Conservation (phyloP, 1,284 basidiomycete species). For the Bondarzewia mesenterica region DNA sequence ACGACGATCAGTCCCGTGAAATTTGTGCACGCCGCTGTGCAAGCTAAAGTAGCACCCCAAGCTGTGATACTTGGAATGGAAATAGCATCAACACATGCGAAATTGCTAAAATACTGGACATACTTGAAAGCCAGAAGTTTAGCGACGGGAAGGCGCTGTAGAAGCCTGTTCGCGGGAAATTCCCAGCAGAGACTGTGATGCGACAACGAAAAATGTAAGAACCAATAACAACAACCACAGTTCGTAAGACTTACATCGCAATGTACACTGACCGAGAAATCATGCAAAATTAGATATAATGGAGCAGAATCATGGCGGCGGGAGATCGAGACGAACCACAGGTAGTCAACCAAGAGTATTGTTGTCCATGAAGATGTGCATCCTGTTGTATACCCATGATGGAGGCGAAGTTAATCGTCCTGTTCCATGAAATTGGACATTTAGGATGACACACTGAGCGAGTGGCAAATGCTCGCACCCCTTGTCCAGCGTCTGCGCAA, state of each 20-base stretch:
- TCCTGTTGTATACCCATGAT: conserved; percentile 48
- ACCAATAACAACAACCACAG: neutral
- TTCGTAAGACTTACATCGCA: neutral
- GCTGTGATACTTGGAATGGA: conserved; percentile 30
- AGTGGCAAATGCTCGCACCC: too few relatives aligned
- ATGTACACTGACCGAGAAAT: neutral
- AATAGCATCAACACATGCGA: conserved; percentile 1
- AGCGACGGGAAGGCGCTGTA: conserved; percentile 39
- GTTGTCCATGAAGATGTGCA: conserved; percentile 36
- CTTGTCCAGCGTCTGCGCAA: conserved; percentile 43
- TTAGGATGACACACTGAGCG: too few relatives aligned
- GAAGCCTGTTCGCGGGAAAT: conserved; percentile 39
- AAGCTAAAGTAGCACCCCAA: conserved; percentile 42
- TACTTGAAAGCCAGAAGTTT: conserved; percentile 41
- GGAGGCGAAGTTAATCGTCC: conserved; percentile 44
- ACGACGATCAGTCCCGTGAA: conserved; percentile 38
- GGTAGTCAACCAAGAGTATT: conserved; percentile 45
- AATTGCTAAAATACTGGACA: conserved; percentile 7
- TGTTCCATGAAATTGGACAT: conserved; percentile 11
- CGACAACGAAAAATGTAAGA: neutral
- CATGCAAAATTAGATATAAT: neutral
- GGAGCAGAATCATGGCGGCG: too few relatives aligned
- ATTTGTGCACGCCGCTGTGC: conserved; percentile 38
- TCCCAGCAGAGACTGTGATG: conserved; percentile 35
- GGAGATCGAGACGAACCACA: conserved; percentile 34